Evolutionary conservation across 192 early-diverging fungal genomes (phyloP), one percentile per base, ranked within the genome.

Genomic region (Coemansia sp.): DNA sequence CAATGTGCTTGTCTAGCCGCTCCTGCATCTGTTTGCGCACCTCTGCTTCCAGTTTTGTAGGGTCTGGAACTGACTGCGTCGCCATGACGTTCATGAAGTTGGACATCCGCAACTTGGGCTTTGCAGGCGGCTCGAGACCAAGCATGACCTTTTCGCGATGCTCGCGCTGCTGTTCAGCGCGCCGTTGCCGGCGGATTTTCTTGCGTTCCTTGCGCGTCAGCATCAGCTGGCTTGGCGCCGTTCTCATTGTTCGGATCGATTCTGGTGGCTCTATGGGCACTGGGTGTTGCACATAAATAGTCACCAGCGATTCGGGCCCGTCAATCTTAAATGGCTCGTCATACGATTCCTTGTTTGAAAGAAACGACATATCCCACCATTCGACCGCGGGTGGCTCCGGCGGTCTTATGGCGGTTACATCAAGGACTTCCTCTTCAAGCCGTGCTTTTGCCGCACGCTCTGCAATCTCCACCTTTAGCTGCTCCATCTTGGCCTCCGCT

Each of bases 281-380:
- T 7, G 77, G 75, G 18, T 76, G 78, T 36, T 71, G 75, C 23
- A 75, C 64, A 58, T 83, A 77, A 14, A 80, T 48, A 6, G 75
- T 62, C 4, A 83, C 62, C 36, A 79, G 67, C 41, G 75, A 97
- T 75, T 51, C 93, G 60, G 48, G 84, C 61, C 66, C 86, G 72
- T 26, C 83, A 35, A 64, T 55, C 76, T 55, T 83, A 45, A 12
- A 74, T 38, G 76, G 76, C 48, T 85, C 83, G 38, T 87, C 87
- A 77, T 98, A 98, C 9, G 84, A 78, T 9, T 26, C 51, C 3
- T 86, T 87, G 69, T 92, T 87, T 2, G 82, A 72, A 15, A 91
- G 84, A 24, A 98, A 85, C 14, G 90, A 92, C 38, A 87, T 88
- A 85, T 99, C 98, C 98, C 98, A 99, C 98, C 98, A 99, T 77